A percentile compares a stretch with the other conserved stretches of the same genome.
These are phyloP conservation scores for Ganoderma sp. DNA, from an alignment of 1,284 basidiomycete species.

Conservation along the genomic window DNA sequence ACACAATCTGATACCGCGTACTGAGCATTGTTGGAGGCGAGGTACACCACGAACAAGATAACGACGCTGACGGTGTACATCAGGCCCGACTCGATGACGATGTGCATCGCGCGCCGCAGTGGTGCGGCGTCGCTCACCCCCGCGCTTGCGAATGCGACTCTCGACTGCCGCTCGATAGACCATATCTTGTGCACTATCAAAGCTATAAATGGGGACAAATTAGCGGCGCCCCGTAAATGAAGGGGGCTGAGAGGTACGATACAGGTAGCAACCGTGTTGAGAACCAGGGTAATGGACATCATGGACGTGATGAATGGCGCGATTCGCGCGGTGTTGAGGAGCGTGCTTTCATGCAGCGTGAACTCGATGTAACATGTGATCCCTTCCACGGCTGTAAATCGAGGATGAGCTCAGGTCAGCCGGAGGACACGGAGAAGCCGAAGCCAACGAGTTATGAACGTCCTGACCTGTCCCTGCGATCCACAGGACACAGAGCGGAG, in stretches of 20 bases:
- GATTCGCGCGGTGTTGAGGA: not conserved
- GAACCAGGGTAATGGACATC: not conserved
- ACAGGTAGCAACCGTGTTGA: not conserved
- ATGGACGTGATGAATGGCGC: not conserved
- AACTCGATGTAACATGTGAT: not conserved
- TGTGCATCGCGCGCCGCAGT: constrained; percentile 7
- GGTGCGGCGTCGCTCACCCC: not conserved
- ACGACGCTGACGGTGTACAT: constrained; percentile 17
- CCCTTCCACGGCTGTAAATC: not conserved
- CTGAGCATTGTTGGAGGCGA: constrained; percentile 9
- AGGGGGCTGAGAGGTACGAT: not conserved
- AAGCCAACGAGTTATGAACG: not conserved
- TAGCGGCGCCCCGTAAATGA: constrained; percentile 40
- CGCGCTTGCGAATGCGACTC: not conserved
- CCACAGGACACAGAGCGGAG: constrained; percentile 2
- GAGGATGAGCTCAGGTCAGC: not conserved
- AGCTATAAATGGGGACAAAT: constrained; percentile 29
- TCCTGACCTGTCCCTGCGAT: not conserved
- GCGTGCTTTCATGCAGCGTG: not conserved
- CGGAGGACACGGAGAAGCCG: not conserved
- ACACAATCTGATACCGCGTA: constrained; percentile 14
- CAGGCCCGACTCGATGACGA: constrained; percentile 18
- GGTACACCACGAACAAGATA: not conserved
- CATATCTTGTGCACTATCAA: constrained; percentile 47
- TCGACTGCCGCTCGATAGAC: constrained; percentile 24